Conservation (phyloP, 208 protist species). For the Crithidia thermophila region DNA sequence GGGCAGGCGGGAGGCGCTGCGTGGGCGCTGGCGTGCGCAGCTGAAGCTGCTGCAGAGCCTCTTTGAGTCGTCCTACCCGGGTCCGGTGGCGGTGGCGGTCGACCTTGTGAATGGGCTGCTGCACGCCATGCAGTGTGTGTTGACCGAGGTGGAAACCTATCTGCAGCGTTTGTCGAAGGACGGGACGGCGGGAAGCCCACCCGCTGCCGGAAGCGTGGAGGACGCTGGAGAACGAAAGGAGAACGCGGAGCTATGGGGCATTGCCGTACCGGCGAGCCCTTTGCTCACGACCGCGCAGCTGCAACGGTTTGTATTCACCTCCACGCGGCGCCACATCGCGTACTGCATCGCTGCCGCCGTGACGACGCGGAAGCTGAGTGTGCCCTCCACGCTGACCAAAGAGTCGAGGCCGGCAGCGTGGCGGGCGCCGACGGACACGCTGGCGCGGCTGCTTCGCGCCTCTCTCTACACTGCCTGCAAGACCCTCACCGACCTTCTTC, state of each 20-base stretch:
- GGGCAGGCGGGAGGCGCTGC: slow-evolving; percentile 38
- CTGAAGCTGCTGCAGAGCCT: slow-evolving; percentile 47
- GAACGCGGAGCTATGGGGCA: slow-evolving; percentile 14
- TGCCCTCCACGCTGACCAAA: neutral
- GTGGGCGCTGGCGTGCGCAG: slow-evolving; percentile 45
- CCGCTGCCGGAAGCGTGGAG: neutral
- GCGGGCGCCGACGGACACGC: neutral
- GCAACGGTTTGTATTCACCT: slow-evolving; percentile 38
- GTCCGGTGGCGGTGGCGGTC: slow-evolving; percentile 54
- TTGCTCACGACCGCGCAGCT: slow-evolving; percentile 51
- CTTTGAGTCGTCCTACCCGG: slow-evolving; percentile 46
- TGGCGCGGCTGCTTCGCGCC: slow-evolving; percentile 9
- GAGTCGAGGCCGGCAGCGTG: slow-evolving; percentile 6
- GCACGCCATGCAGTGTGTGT: slow-evolving; percentile 37
- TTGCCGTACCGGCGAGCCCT: slow-evolving; percentile 25
- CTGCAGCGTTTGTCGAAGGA: slow-evolving; percentile 1
- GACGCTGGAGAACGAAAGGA: neutral
- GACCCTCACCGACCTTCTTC: slow-evolving; percentile 16
- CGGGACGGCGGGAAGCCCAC: neutral
- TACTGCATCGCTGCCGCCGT: slow-evolving; percentile 37
- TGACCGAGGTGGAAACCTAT: slow-evolving; percentile 21
- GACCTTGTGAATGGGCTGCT: slow-evolving; percentile 51
- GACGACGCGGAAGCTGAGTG: slow-evolving; percentile 12
- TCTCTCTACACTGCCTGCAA: slow-evolving; percentile 16
- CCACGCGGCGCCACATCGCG: slow-evolving; percentile 54